A percentile compares a stretch with the other conserved stretches of the same genome.
These are phyloP conservation scores for Golubevia pallescens DNA, from an alignment of 1,284 basidiomycete species.

Conservation along the genomic window DNA sequence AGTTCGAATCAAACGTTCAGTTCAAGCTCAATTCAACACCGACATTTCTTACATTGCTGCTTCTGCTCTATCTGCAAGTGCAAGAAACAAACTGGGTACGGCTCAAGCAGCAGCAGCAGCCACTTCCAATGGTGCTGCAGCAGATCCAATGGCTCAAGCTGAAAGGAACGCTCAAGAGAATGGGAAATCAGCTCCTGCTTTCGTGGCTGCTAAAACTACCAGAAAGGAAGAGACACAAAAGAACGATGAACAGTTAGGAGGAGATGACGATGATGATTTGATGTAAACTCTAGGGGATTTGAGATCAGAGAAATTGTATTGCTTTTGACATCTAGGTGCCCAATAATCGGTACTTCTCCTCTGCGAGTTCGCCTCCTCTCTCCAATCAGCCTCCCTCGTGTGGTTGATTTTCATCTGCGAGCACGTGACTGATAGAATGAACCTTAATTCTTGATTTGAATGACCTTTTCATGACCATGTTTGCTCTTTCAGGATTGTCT, in stretches of 20 bases:
- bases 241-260: neutral
- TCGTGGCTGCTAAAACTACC: neutral
- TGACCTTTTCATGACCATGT: too few relatives aligned
- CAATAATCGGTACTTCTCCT: too few relatives aligned
- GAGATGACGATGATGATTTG: neutral
- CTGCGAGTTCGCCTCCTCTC: too few relatives aligned
- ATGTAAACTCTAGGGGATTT: neutral
- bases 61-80: slow-evolving; percentile 22
- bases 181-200: neutral
- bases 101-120: slow-evolving; percentile 8
- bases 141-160: slow-evolving; percentile 12
- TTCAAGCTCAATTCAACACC: slow-evolving; percentile 64
- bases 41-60: slow-evolving; percentile 53
- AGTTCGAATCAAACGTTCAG: slow-evolving; percentile 59
- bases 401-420: too few relatives aligned
- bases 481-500: too few relatives aligned
- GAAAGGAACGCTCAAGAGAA: slow-evolving; percentile 5
- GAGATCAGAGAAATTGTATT: too few relatives aligned
- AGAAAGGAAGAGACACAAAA: neutral
- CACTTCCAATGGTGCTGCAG: slow-evolving; percentile 8
- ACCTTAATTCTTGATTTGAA: too few relatives aligned
- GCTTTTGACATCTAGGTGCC: too few relatives aligned
- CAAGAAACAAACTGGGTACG: neutral
- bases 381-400: too few relatives aligned
- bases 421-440: too few relatives aligned